Base-by-base conservation (phyloP, 164 flowering plant species). In the Magnolia officinalis region DNA sequence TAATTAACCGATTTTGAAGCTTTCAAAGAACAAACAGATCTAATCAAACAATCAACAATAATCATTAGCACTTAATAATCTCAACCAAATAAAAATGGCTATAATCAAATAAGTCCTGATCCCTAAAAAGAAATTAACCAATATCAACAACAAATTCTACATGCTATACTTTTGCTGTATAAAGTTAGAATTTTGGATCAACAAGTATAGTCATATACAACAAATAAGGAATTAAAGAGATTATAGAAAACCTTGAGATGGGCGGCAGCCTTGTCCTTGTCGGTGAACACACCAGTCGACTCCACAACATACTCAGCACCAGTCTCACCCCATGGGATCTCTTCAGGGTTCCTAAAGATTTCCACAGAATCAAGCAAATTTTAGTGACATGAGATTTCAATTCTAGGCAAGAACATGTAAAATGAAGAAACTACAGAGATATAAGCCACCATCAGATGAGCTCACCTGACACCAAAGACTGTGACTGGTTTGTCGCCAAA, bases 401-500 rank as follows among this genome's bases (percentile, higher is more conserved):
- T 5, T 2, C 55, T 52, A 21, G 9, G 68, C 13, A 68, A 45
- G 19, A 29, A 37, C 71, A 75, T 6, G 49, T 16, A n/a, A 26
- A 75, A 16, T 23, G 65, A 20, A 49, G 24, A 49, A 19, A 11
- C 61, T 11, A 55, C 61, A 2, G 18, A 55, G 61, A 55, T 55
- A 74, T 23, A 50, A 74, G 19, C 37, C 31, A 23, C 13, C 45
- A 37, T 37, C 45, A 23, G 4, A 21, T 23, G 8, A 19, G 16
- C 63, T 63, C 81, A 90, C 98, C 95, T 92, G 72, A 75, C 2
- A 18, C 91, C 97, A 52, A 94, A 92, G 13, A 94, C 92, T 29
- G 90, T 49, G 21, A 94, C 97, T 24, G 90, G 75, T 81, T 88
- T 90, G 78, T 88, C 92, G 23, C 91, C 97, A 76, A 94, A 92